Conservation (phyloP, 306 rosid genomes). For the Cucumis melo region DNA sequence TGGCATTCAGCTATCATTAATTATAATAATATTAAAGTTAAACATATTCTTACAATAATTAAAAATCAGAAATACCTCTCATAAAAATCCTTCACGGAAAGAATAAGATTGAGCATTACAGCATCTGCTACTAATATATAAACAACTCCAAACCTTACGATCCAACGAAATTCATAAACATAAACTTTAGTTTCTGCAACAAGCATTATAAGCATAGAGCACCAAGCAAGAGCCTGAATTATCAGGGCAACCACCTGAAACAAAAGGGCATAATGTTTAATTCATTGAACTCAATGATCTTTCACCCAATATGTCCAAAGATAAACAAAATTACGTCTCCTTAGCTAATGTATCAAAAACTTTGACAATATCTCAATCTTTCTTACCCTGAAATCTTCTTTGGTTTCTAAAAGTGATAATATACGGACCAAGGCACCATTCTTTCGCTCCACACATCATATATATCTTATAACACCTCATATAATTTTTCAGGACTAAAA, state of each 20-base stretch:
- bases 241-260: constrained; percentile 52
- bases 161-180: constrained; percentile 71
- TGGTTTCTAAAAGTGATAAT: background rate
- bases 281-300: background rate
- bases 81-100: constrained; percentile 50
- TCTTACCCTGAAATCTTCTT: background rate
- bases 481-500: background rate
- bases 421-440: background rate
- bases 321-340: background rate
- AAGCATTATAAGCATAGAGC: constrained; percentile 66
- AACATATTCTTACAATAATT: background rate
- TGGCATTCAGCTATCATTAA: background rate
- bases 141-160: constrained; percentile 64
- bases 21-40: background rate
- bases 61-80: constrained; percentile 37
- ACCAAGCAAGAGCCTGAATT: constrained; percentile 66
- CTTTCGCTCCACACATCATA: background rate
- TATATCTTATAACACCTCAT: background rate
- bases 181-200: constrained; percentile 65
- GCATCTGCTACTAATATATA: constrained; percentile 66
- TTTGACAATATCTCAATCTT: background rate
- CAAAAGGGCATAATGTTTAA: background rate
- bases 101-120: constrained; percentile 62
- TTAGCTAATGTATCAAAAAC: background rate
- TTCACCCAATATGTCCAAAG: background rate